These are phyloP conservation scores for Lentinula detonsa DNA, from an alignment of 768 basidiomycete genomes.

Conservation along the genomic window DNA sequence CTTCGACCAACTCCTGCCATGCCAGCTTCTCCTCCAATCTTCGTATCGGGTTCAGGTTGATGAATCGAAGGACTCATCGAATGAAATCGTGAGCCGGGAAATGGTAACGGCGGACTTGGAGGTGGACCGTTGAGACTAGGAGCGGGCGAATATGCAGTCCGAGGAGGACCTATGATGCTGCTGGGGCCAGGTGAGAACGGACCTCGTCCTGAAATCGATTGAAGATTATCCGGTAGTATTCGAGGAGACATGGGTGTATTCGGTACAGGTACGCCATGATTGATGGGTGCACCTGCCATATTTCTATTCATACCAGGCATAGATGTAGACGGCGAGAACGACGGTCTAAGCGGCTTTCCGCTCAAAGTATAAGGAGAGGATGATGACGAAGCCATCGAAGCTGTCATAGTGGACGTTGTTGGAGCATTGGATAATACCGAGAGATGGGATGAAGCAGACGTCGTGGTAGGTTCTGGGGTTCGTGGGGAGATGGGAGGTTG, in stretches of 20 bases:
- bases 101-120: constrained; percentile 10
- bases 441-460: neutral
- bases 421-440: neutral
- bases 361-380: neutral
- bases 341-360: neutral
- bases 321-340: constrained; percentile 1
- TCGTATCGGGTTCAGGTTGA: constrained; percentile 52
- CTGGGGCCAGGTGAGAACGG: neutral
- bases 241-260: constrained; percentile 7
- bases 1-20: constrained; percentile 91
- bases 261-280: neutral
- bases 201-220: neutral
- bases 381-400: neutral
- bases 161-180: neutral
- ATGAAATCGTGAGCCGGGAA: constrained; percentile 11
- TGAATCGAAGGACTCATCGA: constrained; percentile 14
- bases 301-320: neutral
- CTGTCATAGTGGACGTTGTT: neutral
- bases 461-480: neutral
- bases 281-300: neutral
- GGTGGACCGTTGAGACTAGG: constrained; percentile 7
- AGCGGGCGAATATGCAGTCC: constrained; percentile 8
- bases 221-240: neutral
- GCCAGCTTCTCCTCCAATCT: constrained; percentile 68
- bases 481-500: neutral